Base-by-base conservation (phyloP, 2,329 filamentous ascomycete species). In the Paraconiothyrium brasiliense region DNA sequence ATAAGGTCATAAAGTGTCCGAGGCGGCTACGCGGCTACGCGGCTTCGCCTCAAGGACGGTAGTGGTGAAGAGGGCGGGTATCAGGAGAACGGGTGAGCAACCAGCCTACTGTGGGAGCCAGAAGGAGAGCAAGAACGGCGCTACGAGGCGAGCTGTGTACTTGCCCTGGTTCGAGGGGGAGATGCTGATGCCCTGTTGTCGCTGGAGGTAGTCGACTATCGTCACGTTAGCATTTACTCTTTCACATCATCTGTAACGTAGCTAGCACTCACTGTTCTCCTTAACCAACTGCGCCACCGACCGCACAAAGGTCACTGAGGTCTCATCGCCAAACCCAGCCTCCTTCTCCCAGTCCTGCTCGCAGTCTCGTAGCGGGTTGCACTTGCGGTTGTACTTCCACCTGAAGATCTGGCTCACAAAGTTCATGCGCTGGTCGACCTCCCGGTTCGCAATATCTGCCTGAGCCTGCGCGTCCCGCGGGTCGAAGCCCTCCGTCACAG, bases 351-450 rank as follows among this genome's bases (percentile, higher is more conserved):
- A 79, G 34, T 76, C 76, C 37, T 75, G 74, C 14, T 80, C 79
- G 2, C 67, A 49, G 34, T 78, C 73, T 3, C 70, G 64, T 63
- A 82, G 74, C 24, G 76, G 79, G 60, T 79, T 80, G 62, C 71
- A 76, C 67, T 74, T 80, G 62, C 79, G 78, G 52, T 82, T 79
- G 66, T 83, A 84, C 67, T 84, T 84, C 77, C 77, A 81, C 41
- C 80, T 71, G 69, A 83, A 84, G 13, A 84, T 75, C 20, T 78
- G 78, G 54, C 79, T 73, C 49, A 84, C 71, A 58, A 84, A 79
- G 14, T 72, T 69, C 68, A 81, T 83, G 11, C 79, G 71, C 24
- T 76, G 71, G 47, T 84, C 83, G 49, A 84, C 83, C 11, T 79
- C 76, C 24, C 76, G 64, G 60, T 81, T 83, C 4, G 81, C 78